Evolutionary conservation across 257 asterid species (phyloP), one percentile per base, ranked within the genome.

Genomic region (Primulina tabacum): DNA sequence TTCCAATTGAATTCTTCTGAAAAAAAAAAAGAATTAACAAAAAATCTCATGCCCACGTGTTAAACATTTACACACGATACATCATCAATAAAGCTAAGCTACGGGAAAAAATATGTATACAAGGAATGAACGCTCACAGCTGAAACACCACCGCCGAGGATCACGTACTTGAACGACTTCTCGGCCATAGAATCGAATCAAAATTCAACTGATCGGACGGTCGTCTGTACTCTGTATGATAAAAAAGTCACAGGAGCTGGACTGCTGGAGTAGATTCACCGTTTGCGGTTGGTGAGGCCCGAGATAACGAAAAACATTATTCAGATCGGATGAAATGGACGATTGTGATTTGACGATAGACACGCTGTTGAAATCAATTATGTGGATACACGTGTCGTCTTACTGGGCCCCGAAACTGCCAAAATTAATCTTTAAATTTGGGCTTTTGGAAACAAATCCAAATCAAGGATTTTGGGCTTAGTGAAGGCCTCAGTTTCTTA

Each of bases 91-190:
- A 59, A 53, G 66, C 29, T 8, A 1, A 30, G 69, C 62, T 56
- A 55, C 38, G 29, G 12, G 24, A 21, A 21, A 26, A 61, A 37
- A 6, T 12, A 57, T 3, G 56, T 16, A 73, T 24, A 35, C 34
- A 10, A 63, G 24, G 73, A 68, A 43, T 69, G 62, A 69, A 20
- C 28, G 8, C 98, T 84, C 82, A 92, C 98, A 6, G 89, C 97
- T 52, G 96, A 75, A 63, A 92, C 97, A 30, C 98, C 97, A 35
- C 98, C 97, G 7, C 98, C 98, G 34, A 90, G 24, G 83, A 92
- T 92, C 83, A 92, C 92, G 82, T 90, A 92, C 80, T 90, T 90
- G 86, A 88, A 88, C 5, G 86, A 80, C 71, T 85, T 92, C 79
- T 82, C 95, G 2, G 96, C 90, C 98, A 90, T 90, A 38, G 73